A percentile compares a stretch with the other conserved stretches of the same genome.
Conservation (phyloP, 345 rosid species). For the Jatropha curcas region DNA sequence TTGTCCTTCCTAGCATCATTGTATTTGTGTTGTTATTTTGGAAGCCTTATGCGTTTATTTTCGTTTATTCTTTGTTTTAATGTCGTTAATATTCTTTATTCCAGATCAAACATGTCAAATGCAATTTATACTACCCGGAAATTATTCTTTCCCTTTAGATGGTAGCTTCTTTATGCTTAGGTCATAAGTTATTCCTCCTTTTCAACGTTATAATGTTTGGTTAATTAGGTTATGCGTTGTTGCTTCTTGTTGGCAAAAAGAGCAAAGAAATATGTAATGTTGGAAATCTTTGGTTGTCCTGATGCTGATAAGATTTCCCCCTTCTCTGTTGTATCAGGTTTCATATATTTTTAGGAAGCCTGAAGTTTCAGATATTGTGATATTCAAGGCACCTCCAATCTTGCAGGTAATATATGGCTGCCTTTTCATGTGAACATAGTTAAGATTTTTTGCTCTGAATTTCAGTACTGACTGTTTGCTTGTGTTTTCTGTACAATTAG, state of each 20-base stretch:
- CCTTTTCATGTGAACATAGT: neutral
- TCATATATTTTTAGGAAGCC: slow-evolving; percentile 82
- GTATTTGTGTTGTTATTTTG: neutral
- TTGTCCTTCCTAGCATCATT: neutral
- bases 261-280: neutral
- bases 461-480: slow-evolving; percentile 12
- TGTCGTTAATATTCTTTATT: too few relatives aligned
- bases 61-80: too few relatives aligned
- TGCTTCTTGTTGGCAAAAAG: neutral
- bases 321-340: slow-evolving; percentile 46
- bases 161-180: neutral
- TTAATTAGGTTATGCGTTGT: neutral
- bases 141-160: too few relatives aligned
- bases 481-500: slow-evolving; percentile 36
- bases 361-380: slow-evolving; percentile 78
- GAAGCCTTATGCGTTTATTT: neutral
- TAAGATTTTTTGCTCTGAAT: neutral
- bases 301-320: neutral
- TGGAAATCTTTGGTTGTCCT: neutral
- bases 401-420: slow-evolving; percentile 47
- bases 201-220: too few relatives aligned
- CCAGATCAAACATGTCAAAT: too few relatives aligned
- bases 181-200: too few relatives aligned
- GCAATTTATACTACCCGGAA: too few relatives aligned
- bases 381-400: slow-evolving; percentile 84